phyloP scores from a whole-genome alignment of 345 rosid species.

The Aethionema arabicum region DNA sequence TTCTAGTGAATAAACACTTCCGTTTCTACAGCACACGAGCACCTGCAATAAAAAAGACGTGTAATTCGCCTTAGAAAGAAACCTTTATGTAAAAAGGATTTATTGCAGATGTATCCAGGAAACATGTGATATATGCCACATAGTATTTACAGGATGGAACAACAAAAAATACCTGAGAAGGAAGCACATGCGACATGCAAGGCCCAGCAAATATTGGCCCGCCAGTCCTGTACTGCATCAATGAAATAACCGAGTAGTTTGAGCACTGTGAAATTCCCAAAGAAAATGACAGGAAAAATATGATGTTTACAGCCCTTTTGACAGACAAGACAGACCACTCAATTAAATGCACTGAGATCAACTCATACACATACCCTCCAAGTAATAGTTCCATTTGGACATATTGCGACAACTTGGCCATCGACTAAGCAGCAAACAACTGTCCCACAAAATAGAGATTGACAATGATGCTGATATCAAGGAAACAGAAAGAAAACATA shows the following conservation, averaged over 20 bases:
- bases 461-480: constrained; percentile 4
- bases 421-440: constrained; percentile 94
- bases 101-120: not conserved
- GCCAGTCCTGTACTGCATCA: constrained; percentile 58
- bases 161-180: constrained; percentile 64
- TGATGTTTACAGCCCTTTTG: constrained; percentile 21
- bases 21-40: constrained; percentile 81
- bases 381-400: constrained; percentile 54
- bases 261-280: constrained; percentile 19
- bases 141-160: not conserved
- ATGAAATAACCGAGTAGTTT: constrained; percentile 10
- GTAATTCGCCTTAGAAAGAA: not conserved
- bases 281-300: constrained; percentile 26
- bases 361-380: constrained; percentile 66
- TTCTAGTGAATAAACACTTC: constrained; percentile 70
- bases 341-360: constrained; percentile 20
- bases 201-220: constrained; percentile 95
- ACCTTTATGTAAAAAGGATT: constrained; percentile 4
- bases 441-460: constrained; percentile 37
- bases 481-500: not conserved
- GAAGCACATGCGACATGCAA: constrained; percentile 61
- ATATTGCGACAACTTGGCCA: constrained; percentile 65
- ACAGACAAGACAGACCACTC: constrained; percentile 16
- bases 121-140: constrained; percentile 16
- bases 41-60: constrained; percentile 48